A percentile compares a stretch with the other conserved stretches of the same genome.
These are phyloP conservation scores for Chimonanthus praecox DNA, from an alignment of 164 flowering plant genomes.

Conservation along the genomic window DNA sequence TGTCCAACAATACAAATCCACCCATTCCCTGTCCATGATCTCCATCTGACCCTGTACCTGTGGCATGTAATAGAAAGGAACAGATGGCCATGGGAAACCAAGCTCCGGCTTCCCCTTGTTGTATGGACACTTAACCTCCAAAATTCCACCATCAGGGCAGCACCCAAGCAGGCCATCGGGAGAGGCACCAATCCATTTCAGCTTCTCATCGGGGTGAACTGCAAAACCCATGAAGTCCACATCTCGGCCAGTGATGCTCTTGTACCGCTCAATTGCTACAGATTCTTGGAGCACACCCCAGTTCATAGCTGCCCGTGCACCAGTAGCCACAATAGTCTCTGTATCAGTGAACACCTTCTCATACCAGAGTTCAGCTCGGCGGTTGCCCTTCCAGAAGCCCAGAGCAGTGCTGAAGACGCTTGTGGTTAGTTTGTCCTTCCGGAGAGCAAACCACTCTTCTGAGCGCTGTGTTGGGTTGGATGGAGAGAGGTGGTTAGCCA, in stretches of 20 bases:
- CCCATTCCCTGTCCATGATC: constrained; percentile 88
- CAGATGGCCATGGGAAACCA: constrained; percentile 71
- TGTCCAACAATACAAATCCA: constrained; percentile 94
- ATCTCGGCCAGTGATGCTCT: constrained; percentile 76
- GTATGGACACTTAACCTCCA: constrained; percentile 97
- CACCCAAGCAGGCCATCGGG: constrained; percentile 88
- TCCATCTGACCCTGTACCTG: constrained; percentile 99
- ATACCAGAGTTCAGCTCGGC: constrained; percentile 81
- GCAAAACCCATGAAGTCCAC: constrained; percentile 81
- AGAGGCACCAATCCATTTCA: constrained; percentile 90
- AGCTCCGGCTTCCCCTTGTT: constrained; percentile 90
- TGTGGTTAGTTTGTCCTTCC: constrained; percentile 79
- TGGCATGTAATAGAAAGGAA: constrained; percentile 97
- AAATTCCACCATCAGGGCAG: constrained; percentile 63
- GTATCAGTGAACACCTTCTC: constrained; percentile 71
- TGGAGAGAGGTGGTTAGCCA: constrained; percentile 27
- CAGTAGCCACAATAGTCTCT: constrained; percentile 21
- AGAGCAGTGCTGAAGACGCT: constrained; percentile 95
- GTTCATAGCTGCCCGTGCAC: constrained; percentile 59
- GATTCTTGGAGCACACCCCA: constrained; percentile 90
- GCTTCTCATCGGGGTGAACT: constrained; percentile 47
- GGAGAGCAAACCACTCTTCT: constrained; percentile 91
- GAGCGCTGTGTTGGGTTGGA: constrained; percentile 38
- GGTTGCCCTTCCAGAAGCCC: constrained; percentile 90
- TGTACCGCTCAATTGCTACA: constrained; percentile 69